Evolutionary conservation across 2,329 filamentous ascomycete species (phyloP), one percentile per base, ranked within the genome.

Genomic region (Penicillium sp.): DNA sequence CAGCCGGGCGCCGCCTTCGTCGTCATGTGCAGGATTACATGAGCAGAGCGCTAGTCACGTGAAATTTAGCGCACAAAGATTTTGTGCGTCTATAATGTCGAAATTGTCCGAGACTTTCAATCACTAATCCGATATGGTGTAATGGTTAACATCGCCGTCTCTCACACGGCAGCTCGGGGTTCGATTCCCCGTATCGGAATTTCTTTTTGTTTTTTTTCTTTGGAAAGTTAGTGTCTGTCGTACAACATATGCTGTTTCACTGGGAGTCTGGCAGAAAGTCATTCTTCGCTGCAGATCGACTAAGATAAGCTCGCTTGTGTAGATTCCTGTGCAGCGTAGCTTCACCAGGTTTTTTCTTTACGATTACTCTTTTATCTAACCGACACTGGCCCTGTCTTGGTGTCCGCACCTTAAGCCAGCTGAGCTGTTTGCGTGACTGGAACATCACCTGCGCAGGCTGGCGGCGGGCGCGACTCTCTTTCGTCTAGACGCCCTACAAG

Each of bases 141-240:
- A 68, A 54, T 68, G 64, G 64, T 47, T 67, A 68, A 68, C 66
- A 68, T 66, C 63, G 64, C 63, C 57, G 64, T 65, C 64, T 66
- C 66, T 71, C 70, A 70, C 69, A 69, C 68, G 61, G 64, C 68
- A 70, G 68, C 68, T 56, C 38, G 68, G 68, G 67, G 67, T 70
- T 69, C 67, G 67, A 70, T 70, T 70, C 65, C 67, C 67, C 68
- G 38, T 62, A 63, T 69, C 66, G 68, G 68, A 70, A 38, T 29
- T 26, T 23, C 1, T 17, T 56, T 46, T 49, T 51, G 21, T 31
- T 8, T 13, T 21, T 35, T 45, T 55, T 46, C 46, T 48, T 44
- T 15, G 11, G 5, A 15, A 17, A 9, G 9, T 48, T 41, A 7
- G 6, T 35, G 7, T 19, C 29, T 38, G 38, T 15, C 8, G n/a